Percentiles rank a stretch among this genome's conserved stretches.
These are phyloP conservation scores for Geosmithia flava DNA, from an alignment of 2,329 filamentous ascomycete genomes.

Conservation along the genomic window DNA sequence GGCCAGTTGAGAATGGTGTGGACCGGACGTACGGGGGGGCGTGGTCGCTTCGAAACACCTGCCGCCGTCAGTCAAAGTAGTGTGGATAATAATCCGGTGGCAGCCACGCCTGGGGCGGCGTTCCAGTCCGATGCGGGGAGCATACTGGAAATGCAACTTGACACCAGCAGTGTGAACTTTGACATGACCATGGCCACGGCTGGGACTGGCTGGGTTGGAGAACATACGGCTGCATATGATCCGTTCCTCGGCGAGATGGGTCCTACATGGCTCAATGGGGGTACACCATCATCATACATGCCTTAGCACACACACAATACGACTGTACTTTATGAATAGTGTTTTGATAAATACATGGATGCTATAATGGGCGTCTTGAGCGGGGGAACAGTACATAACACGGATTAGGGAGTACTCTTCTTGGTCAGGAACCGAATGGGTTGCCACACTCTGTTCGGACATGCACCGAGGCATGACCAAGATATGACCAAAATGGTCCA, in stretches of 20 bases:
- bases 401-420: constrained; percentile 46
- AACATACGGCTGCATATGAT: not conserved
- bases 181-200: not conserved
- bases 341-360: too few species aligned
- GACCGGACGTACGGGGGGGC: constrained; percentile 3
- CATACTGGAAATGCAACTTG: not conserved
- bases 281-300: not conserved
- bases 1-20: constrained; percentile 14
- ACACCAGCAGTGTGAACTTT: not conserved
- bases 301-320: not conserved
- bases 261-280: not conserved
- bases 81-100: too few species aligned
- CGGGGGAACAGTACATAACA: too few species aligned
- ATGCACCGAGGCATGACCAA: constrained; percentile 52
- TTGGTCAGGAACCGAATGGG: constrained; percentile 43
- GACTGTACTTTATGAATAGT: too few species aligned
- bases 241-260: not conserved
- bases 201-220: not conserved
- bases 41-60: too few species aligned
- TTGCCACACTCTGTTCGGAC: constrained; percentile 55
- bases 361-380: too few species aligned
- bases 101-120: too few species aligned
- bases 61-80: too few species aligned
- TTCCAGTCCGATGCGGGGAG: not conserved
- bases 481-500: too few species aligned